phyloP scores from a whole-genome alignment of 495 filamentous ascomycete genomes.

The Pyrenula aspistea region DNA sequence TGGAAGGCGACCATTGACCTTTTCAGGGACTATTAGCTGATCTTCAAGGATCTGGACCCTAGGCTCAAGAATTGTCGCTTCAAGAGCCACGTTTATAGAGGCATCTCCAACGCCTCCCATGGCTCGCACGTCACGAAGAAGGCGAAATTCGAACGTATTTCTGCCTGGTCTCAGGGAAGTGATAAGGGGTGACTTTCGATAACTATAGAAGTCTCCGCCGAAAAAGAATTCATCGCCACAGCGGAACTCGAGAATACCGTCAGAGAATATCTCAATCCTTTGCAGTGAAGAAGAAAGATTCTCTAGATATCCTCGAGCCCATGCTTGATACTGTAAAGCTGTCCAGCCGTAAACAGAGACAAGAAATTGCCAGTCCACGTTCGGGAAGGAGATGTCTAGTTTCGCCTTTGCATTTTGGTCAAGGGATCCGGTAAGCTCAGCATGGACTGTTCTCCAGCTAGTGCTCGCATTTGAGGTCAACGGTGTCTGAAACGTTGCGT shows the following conservation, averaged over 20 bases:
- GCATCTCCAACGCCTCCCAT: slow-evolving; percentile 35
- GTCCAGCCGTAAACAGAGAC: slow-evolving; percentile 48
- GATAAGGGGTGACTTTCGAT: slow-evolving; percentile 34
- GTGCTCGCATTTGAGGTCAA: slow-evolving; percentile 35
- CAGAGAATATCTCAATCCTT: slow-evolving; percentile 28
- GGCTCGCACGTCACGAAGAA: slow-evolving; percentile 40
- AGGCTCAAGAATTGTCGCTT: slow-evolving; percentile 14
- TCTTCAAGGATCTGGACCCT: slow-evolving; percentile 19
- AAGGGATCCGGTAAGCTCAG: slow-evolving; percentile 3
- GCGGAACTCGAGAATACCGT: slow-evolving; percentile 37
- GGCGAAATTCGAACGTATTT: slow-evolving; percentile 38
- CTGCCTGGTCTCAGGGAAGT: slow-evolving; percentile 33
- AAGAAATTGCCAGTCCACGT: slow-evolving; percentile 37
- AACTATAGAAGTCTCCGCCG: slow-evolving; percentile 45
- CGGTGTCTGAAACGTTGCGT: slow-evolving; percentile 32
- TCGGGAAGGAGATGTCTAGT: slow-evolving; percentile 30
- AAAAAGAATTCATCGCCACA: slow-evolving; percentile 37
- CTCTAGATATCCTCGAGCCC: slow-evolving; percentile 37
- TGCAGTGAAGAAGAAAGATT: slow-evolving; percentile 12
- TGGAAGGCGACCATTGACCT: slow-evolving; percentile 30
- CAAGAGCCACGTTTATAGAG: slow-evolving; percentile 21
- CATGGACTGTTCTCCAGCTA: slow-evolving; percentile 25
- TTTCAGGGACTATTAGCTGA: slow-evolving; percentile 32
- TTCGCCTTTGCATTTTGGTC: slow-evolving; percentile 13
- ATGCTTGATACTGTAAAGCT: slow-evolving; percentile 46